These are phyloP conservation scores for Bothriochloa decipiens DNA, from an alignment of 176 grass and related monocot species.

Conservation along the genomic window DNA sequence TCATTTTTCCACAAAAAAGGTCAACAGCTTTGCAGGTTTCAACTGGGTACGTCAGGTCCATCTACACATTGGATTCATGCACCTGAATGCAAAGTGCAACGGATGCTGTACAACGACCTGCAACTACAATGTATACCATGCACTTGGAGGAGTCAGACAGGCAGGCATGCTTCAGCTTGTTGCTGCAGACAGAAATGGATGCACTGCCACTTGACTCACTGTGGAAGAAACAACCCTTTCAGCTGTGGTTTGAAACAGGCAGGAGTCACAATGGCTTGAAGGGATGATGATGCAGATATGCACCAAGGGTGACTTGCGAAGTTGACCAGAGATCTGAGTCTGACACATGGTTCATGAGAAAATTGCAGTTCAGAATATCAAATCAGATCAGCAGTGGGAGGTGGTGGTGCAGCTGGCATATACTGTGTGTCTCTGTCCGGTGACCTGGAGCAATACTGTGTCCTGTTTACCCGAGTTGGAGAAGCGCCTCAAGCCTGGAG, in stretches of 20 bases:
- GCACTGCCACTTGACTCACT: background rate
- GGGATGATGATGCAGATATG: background rate
- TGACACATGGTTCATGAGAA: background rate
- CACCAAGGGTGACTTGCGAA: background rate
- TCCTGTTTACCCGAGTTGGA: no score
- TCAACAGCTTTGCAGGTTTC: slow-evolving; percentile 31
- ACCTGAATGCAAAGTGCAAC: background rate
- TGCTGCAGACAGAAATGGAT: background rate
- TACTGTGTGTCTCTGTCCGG: no score
- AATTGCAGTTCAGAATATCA: background rate
- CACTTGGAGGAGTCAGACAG: background rate
- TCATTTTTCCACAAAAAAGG: slow-evolving; percentile 8
- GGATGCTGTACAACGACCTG: slow-evolving; percentile 11
- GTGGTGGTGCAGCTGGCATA: no score
- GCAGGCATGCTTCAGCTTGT: background rate
- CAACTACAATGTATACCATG: background rate
- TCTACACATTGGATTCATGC: background rate
- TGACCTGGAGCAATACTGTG: no score
- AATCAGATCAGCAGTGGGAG: background rate
- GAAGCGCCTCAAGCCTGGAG: no score
- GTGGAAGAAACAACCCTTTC: background rate
- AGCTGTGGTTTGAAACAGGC: background rate
- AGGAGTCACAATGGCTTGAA: background rate
- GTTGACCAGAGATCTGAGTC: background rate
- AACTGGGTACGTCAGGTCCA: background rate